A percentile compares a stretch with the other conserved stretches of the same genome.
These are phyloP conservation scores for Parastagonospora avenae DNA, from an alignment of 2,329 filamentous ascomycete species.

Conservation along the genomic window DNA sequence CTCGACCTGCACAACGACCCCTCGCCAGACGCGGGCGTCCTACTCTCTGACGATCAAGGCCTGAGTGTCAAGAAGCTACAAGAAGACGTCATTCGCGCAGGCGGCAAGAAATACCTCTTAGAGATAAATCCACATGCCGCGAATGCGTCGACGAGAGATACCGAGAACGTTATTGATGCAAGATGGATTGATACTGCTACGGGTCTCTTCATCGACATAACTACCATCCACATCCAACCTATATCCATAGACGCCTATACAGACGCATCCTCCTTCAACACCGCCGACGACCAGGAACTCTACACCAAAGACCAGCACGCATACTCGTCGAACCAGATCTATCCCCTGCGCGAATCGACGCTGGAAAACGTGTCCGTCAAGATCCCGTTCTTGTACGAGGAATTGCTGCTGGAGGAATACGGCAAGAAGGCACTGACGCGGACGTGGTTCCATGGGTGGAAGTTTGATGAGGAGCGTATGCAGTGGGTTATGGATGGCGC, in stretches of 20 bases:
- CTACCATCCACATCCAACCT: constrained; percentile 57
- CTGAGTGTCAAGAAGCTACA: constrained; percentile 25
- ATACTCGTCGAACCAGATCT: constrained; percentile 60
- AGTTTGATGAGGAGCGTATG: constrained; percentile 42
- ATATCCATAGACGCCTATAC: constrained; percentile 26
- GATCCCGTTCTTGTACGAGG: constrained; percentile 62
- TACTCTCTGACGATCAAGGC: not conserved
- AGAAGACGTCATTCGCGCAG: constrained; percentile 9
- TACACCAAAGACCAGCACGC: constrained; percentile 62
- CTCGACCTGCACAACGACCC: not conserved
- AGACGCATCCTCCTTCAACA: not conserved
- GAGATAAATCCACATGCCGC: constrained; percentile 64
- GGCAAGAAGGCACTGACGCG: constrained; percentile 55
- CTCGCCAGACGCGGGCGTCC: not conserved
- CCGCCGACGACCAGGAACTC: constrained; percentile 6
- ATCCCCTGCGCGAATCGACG: constrained; percentile 59
- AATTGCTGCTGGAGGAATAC: constrained; percentile 62
- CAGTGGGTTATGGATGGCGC: constrained; percentile 28
- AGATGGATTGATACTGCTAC: constrained; percentile 65
- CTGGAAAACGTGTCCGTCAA: constrained; percentile 61
- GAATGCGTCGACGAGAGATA: constrained; percentile 52
- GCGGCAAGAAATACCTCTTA: constrained; percentile 55
- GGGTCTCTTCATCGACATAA: constrained; percentile 67
- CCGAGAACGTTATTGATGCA: constrained; percentile 63
- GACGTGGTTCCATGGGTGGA: constrained; percentile 52